Evolutionary conservation across 495 filamentous ascomycete genomes (phyloP), one percentile per base, ranked within the genome.

Genomic region (Achaetomiella virescens): DNA sequence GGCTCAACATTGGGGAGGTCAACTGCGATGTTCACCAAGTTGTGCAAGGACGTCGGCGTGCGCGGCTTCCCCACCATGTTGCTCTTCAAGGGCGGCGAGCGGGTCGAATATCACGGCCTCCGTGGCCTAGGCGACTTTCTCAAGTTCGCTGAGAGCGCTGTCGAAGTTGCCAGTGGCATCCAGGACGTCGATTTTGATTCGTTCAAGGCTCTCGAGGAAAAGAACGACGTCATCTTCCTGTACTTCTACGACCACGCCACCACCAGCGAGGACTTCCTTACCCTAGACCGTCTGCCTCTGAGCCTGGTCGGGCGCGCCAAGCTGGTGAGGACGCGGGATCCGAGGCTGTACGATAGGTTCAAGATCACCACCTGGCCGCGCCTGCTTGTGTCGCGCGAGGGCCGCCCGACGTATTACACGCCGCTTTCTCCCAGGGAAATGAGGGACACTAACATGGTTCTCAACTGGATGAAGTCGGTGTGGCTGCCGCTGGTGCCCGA

Each of bases 401-500:
- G 90, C 9, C 83, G 87, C 11, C 85, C 92, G 47, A 93, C 83
- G 9, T 95, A 95, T 66, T 98, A 93, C 71, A 85, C 81, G 35
- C 86, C 84, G 15, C 76, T 97, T 18, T 82, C 87, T 1, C 93
- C 93, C 2, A 81, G 84, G 59, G 89, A 95, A 53, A 96, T 96
- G 88, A 83, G 93, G 43, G 90, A 97, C 59, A 84, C 85, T 56
- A 78, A 83, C 29, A 78, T 85, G 65, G 80, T 98, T 17, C 79
- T 96, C 2, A 76, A 76, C 54, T 98, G 93, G 93, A 97, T 97
- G 92, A 86, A 86, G 58, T 87, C 83, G 18, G 90, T 95, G 21
- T 98, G 95, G 95, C 79, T 96, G 31, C 93, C 93, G n/a, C 92
- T 98, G 52, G 89, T 98, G 17, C 93, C 93, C 3, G 93, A 98